phyloP scores from a whole-genome alignment of 257 asterid genomes.

The Hygrophila difformis region DNA sequence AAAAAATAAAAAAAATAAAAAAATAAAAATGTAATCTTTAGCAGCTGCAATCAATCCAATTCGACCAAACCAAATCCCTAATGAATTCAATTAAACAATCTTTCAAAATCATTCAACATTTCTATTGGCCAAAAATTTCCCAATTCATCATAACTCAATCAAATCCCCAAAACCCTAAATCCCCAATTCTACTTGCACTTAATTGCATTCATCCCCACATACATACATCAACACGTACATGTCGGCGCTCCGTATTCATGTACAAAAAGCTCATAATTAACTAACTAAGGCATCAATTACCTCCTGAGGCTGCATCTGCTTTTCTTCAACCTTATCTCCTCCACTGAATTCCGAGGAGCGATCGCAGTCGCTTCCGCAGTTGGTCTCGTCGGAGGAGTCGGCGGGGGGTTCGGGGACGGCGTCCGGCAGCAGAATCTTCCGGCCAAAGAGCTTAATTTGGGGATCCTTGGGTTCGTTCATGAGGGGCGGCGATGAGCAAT shows the following conservation, averaged over 20 bases:
- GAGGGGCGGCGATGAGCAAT: too few species aligned
- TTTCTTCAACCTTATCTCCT: constrained; percentile 21
- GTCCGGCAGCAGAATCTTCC: constrained; percentile 57
- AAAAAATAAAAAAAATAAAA: constrained; percentile 30
- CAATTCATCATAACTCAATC: too few species aligned
- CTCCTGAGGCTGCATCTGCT: constrained; percentile 27
- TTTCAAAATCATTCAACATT: too few species aligned
- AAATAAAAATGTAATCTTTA: too few species aligned
- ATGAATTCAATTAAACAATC: too few species aligned
- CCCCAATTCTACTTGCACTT: not conserved
- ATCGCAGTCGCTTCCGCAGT: constrained; percentile 13
- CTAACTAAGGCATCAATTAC: constrained; percentile 19
- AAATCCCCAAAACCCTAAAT: constrained; percentile 3
- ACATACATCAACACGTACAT: not conserved
- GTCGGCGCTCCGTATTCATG: too few species aligned
- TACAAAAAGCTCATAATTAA: not conserved
- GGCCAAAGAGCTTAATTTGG: constrained; percentile 59
- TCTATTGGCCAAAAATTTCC: too few species aligned
- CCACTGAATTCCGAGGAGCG: constrained; percentile 13
- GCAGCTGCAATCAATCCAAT: too few species aligned
- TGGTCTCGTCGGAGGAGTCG: constrained; percentile 17
- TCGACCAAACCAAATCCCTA: too few species aligned
- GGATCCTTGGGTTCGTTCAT: constrained; percentile 35
- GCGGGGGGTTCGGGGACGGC: constrained; percentile 10
- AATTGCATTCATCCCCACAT: too few species aligned